Base-by-base conservation (phyloP, 2,329 filamentous ascomycete species). In the Didymella pomorum region DNA sequence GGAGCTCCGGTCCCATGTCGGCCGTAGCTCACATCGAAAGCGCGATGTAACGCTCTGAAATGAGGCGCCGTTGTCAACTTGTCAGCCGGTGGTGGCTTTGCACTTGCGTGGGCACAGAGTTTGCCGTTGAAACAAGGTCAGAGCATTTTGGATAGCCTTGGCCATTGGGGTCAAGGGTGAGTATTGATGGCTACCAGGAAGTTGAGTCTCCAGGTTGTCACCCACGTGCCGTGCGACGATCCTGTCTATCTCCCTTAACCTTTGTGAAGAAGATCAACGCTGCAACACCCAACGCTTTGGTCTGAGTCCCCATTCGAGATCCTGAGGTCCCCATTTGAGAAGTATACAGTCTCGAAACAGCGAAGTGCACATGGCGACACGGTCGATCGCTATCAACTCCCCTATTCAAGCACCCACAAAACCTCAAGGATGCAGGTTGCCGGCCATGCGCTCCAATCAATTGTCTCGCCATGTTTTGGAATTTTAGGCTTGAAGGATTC, bases 11-110 rank as follows among this genome's bases (percentile, higher is more conserved):
- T 57, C 35, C 54, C 52, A 64, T 43, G 50, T 42, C 43, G 44
- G 56, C 46, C 57, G 55, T 26, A 48, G 37, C 33, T 41, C 47
- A 44, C 25, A 20, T 44, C 33, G 35, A 52, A 55, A 58, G 58
- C 59, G 52, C 61, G 63, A 66, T 66, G 63, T 66, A 66, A 66
- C 63, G 52, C 52, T 62, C 63, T 56, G 45, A 47, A 62, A 63
- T 57, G 61, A 62, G 59, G 61, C 54, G 61, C 59, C 56, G 50
- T 58, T 58, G 60, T 64, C 61, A 60, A 54, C 20, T 56, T 60
- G 54, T 60, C 55, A 56, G 51, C 35, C 26, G 18, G 48, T 45
- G 25, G 52, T 57, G 49, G 57, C 57, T 62, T 62, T 50, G 54
- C 61, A 58, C 53, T 56, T 58, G 53, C 51, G 20, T 41, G 49